These are phyloP conservation scores for Solanum ossicruentum DNA, from an alignment of 257 asterid genomes.

Conservation along the genomic window DNA sequence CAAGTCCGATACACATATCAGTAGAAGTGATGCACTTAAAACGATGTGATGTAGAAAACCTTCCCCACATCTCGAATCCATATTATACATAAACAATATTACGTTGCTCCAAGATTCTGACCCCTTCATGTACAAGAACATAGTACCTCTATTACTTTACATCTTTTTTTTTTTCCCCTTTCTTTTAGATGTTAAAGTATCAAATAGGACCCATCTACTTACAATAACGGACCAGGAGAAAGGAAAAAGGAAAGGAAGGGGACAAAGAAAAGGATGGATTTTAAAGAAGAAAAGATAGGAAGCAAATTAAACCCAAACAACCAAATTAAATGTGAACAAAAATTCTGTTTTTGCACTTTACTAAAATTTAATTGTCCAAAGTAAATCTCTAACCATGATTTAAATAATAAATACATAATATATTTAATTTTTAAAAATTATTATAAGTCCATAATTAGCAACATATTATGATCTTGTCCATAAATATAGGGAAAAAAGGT, in stretches of 20 bases:
- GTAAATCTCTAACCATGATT: too few species aligned
- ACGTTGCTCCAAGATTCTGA: background rate
- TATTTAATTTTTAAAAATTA: too few species aligned
- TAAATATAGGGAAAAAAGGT: too few species aligned
- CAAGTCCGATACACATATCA: too few species aligned
- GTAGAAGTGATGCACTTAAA: too few species aligned
- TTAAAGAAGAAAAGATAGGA: background rate
- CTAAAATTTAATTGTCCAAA: too few species aligned
- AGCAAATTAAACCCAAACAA: background rate
- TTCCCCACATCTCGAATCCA: background rate
- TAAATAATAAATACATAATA: too few species aligned
- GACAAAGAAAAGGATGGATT: background rate
- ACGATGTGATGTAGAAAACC: background rate
- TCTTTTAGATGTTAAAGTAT: background rate
- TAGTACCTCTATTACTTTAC: background rate
- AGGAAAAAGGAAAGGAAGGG: background rate
- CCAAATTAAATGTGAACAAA: background rate
- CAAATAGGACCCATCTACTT: background rate
- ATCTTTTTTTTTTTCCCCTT: background rate
- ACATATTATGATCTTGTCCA: too few species aligned
- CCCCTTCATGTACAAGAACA: background rate
- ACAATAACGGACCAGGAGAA: background rate
- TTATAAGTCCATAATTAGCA: too few species aligned
- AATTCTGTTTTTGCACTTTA: background rate
- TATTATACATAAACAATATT: background rate